These are phyloP conservation scores for Pseudogymnoascus sp. DNA, from an alignment of 2,329 filamentous ascomycete species.

Conservation along the genomic window DNA sequence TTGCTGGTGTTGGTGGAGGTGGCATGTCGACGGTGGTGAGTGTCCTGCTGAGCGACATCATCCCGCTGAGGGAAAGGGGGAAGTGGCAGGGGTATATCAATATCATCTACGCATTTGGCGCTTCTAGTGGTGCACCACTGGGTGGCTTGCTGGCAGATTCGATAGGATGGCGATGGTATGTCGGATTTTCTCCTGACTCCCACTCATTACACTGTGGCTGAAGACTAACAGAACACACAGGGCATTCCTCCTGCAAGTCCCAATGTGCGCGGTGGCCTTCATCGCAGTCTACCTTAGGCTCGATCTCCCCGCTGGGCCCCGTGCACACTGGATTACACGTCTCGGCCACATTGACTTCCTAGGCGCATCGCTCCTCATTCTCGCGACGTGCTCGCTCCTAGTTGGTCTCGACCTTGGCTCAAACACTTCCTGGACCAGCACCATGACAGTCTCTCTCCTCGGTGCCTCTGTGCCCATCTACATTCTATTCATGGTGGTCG, in stretches of 20 bases:
- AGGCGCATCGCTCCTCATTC: slow-evolving; percentile 57
- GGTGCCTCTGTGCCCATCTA: slow-evolving; percentile 50
- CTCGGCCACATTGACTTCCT: slow-evolving; percentile 63
- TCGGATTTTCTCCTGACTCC: slow-evolving; percentile 14
- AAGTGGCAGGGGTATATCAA: slow-evolving; percentile 68
- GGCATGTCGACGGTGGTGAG: slow-evolving; percentile 63
- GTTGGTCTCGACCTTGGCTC: slow-evolving; percentile 64
- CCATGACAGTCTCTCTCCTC: slow-evolving; percentile 49
- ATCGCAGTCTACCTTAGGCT: slow-evolving; percentile 54
- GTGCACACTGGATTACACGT: slow-evolving; percentile 56
- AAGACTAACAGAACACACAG: slow-evolving; percentile 29
- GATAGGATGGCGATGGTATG: slow-evolving; percentile 66
- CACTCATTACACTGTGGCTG: background rate
- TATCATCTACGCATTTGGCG: slow-evolving; percentile 60
- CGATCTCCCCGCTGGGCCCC: slow-evolving; percentile 48
- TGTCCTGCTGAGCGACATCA: slow-evolving; percentile 62
- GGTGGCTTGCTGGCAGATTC: slow-evolving; percentile 64
- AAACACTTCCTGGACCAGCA: slow-evolving; percentile 59
- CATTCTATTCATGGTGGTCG: slow-evolving; percentile 57
- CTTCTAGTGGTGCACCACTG: slow-evolving; percentile 59
- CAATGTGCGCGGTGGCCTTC: slow-evolving; percentile 58
- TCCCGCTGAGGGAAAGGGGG: slow-evolving; percentile 60
- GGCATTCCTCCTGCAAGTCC: slow-evolving; percentile 64
- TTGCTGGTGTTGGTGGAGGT: slow-evolving; percentile 55
- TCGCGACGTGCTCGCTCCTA: slow-evolving; percentile 56